These are phyloP conservation scores for Ophiocordyceps polyrhachis-furcata DNA, from an alignment of 2,329 filamentous ascomycete species.

Conservation along the genomic window DNA sequence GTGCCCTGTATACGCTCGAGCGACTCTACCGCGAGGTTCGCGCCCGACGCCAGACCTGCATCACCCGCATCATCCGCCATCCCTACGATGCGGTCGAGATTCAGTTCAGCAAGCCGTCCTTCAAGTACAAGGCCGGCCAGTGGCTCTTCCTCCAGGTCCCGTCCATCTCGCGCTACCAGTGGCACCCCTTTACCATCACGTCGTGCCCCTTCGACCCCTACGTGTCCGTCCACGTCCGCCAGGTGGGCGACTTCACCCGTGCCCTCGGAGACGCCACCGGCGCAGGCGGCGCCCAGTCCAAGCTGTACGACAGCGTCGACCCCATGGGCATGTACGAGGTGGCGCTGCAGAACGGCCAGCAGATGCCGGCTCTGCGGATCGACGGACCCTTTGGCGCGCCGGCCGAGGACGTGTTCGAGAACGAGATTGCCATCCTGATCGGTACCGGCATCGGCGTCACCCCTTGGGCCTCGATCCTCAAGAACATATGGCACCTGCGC, in stretches of 20 bases:
- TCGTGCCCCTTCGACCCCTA: constrained; percentile 39
- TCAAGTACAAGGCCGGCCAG: constrained; percentile 36
- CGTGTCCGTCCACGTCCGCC: constrained; percentile 38
- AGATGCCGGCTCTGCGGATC: constrained; percentile 67
- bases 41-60: constrained; percentile 65
- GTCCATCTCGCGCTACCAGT: constrained; percentile 31
- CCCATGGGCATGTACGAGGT: constrained; percentile 97
- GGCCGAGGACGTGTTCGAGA: constrained; percentile 39
- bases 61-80: constrained; percentile 86
- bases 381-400: constrained; percentile 40
- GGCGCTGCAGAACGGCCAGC: constrained; percentile 77
- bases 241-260: constrained; percentile 37
- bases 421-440: constrained; percentile 34
- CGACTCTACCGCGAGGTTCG: constrained; percentile 83
- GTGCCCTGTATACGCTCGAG: constrained; percentile 70
- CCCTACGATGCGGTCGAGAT: constrained; percentile 96
- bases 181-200: constrained; percentile 41
- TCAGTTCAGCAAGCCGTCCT: constrained; percentile 83
- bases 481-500: constrained; percentile 44
- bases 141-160: constrained; percentile 39
- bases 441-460: constrained; percentile 39
- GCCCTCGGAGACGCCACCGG: constrained; percentile 23
- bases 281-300: constrained; percentile 53
- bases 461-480: constrained; percentile 36
- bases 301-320: constrained; percentile 79